Evolutionary conservation across 306 rosid species (phyloP).

Genomic region (Trifolium subterraneum): DNA sequence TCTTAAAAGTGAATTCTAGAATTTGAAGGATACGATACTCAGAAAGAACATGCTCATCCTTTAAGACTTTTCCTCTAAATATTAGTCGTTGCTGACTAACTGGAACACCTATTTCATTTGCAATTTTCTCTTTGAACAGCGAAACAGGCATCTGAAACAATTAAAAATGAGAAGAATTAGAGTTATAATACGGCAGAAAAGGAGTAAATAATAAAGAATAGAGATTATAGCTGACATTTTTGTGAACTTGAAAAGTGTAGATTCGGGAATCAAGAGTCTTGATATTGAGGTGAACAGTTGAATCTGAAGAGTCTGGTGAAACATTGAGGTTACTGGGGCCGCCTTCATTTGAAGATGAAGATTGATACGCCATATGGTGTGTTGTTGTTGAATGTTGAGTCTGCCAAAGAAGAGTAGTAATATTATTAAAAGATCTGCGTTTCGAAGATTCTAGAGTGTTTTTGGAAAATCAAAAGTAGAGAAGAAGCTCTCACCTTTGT

Average conservation of each 20-base stretch:
- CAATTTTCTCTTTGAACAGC: constrained; percentile 85
- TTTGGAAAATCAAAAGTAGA: too few relatives aligned
- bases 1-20: constrained; percentile 12
- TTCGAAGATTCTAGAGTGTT: too few relatives aligned
- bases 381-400: too few relatives aligned
- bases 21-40: constrained; percentile 86
- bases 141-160: constrained; percentile 79
- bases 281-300: constrained; percentile 78
- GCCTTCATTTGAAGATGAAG: constrained; percentile 64
- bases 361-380: constrained; percentile 75
- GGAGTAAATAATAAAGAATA: constrained; percentile 2
- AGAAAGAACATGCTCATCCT: constrained; percentile 82
- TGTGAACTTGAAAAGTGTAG: constrained; percentile 77
- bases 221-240: constrained; percentile 58
- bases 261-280: constrained; percentile 88
- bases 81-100: constrained; percentile 88
- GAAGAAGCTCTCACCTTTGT: too few relatives aligned
- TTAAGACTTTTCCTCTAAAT: constrained; percentile 94
- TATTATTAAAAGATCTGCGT: too few relatives aligned
- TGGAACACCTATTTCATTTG: constrained; percentile 77
- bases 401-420: too few relatives aligned
- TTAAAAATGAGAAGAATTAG: neutral
- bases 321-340: constrained; percentile 61
- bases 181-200: constrained; percentile 15
- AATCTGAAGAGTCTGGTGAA: constrained; percentile 62